Evolutionary conservation across 2,329 filamentous ascomycete genomes (phyloP).

Genomic region (Aschersonia sp.): DNA sequence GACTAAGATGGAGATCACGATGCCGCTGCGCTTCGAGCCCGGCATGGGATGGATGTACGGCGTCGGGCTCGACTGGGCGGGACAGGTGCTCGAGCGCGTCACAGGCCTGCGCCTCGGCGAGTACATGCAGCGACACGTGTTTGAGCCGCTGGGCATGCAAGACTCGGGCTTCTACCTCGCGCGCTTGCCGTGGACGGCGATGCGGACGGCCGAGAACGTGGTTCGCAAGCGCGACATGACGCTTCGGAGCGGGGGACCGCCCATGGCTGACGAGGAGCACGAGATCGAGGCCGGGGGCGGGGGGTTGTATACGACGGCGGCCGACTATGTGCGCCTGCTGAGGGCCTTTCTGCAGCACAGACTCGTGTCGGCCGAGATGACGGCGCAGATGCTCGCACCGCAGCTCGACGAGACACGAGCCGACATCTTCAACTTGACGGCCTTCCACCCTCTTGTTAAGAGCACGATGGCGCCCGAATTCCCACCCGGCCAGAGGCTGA

Average conservation of each 20-base stretch:
- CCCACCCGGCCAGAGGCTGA: slow-evolving; percentile 14
- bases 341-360: slow-evolving; percentile 15
- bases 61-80: slow-evolving; percentile 30
- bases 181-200: slow-evolving; percentile 11
- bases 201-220: slow-evolving; percentile 8
- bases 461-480: slow-evolving; percentile 22
- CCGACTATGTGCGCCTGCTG: slow-evolving; percentile 23
- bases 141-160: slow-evolving; percentile 19
- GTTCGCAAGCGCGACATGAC: slow-evolving; percentile 7
- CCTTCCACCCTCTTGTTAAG: slow-evolving; percentile 9
- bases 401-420: slow-evolving; percentile 20
- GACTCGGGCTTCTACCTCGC: slow-evolving; percentile 22
- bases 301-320: slow-evolving; percentile 25
- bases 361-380: slow-evolving; percentile 15
- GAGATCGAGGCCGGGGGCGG: slow-evolving; percentile 26
- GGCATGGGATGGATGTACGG: slow-evolving; percentile 37
- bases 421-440: slow-evolving; percentile 7
- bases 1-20: slow-evolving; percentile 21
- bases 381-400: slow-evolving; percentile 22
- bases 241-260: slow-evolving; percentile 8
- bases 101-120: slow-evolving; percentile 19
- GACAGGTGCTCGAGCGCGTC: slow-evolving; percentile 24
- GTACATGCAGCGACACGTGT: slow-evolving; percentile 22
- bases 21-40: slow-evolving; percentile 28
- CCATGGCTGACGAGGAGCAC: slow-evolving; percentile 13